These are phyloP conservation scores for Escovopsis weberi DNA, from an alignment of 2,329 filamentous ascomycete species.

Conservation along the genomic window DNA sequence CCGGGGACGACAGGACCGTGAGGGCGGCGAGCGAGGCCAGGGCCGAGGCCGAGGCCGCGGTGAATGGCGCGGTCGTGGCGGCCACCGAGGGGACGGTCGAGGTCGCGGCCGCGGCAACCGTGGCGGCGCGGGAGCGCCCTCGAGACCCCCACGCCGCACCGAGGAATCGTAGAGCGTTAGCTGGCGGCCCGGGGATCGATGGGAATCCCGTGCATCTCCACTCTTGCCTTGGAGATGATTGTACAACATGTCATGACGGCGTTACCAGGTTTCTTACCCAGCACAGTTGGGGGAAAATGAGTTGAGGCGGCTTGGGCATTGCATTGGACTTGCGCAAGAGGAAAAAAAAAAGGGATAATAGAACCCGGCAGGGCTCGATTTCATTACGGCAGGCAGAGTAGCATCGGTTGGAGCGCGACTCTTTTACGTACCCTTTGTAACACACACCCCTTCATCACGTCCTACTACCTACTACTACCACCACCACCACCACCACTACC, in stretches of 20 bases:
- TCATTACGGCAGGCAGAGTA: too few species aligned
- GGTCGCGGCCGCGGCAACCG: constrained; percentile 26
- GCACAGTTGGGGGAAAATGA: constrained; percentile 12
- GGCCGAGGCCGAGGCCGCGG: constrained; percentile 31
- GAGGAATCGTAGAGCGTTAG: constrained; percentile 23
- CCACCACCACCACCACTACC: too few species aligned
- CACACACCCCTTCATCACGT: too few species aligned
- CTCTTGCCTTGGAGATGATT: constrained; percentile 19
- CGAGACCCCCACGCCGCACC: constrained; percentile 22
- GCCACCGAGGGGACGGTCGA: constrained; percentile 32
- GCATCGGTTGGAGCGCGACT: too few species aligned
- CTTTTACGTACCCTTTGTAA: too few species aligned
- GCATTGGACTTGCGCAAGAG: constrained; percentile 7
- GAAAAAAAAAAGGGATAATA: too few species aligned
- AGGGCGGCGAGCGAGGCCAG: constrained; percentile 25
- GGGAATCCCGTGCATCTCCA: constrained; percentile 15
- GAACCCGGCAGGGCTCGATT: too few species aligned
- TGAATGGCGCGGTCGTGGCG: constrained; percentile 36
- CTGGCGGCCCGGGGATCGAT: constrained; percentile 13
- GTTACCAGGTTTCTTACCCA: constrained; percentile 15
- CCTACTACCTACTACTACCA: too few species aligned
- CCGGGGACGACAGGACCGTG: constrained; percentile 39
- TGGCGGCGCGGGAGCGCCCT: constrained; percentile 16
- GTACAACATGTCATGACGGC: constrained; percentile 27
- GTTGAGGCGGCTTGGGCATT: constrained; percentile 14